These are phyloP conservation scores for Blepharisma japonicum DNA, from an alignment of 73 alveolate species.

Conservation along the genomic window DNA sequence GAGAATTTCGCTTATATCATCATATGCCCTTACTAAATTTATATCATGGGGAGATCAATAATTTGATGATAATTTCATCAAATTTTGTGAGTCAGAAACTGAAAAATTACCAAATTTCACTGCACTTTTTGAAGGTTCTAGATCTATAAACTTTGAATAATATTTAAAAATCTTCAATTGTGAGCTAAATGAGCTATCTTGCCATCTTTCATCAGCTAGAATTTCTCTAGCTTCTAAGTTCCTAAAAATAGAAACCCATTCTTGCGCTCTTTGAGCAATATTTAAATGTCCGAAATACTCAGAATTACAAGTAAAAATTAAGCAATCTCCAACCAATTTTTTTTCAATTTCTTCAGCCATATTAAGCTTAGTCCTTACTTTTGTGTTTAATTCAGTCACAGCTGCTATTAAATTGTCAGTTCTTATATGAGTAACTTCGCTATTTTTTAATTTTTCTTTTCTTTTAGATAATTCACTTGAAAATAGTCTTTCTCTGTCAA, in stretches of 20 bases:
- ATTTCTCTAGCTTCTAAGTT: constrained; percentile 12
- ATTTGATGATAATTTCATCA: neutral
- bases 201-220: neutral
- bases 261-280: constrained; percentile 23
- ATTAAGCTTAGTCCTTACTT: neutral
- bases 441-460: neutral
- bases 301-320: neutral
- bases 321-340: constrained; percentile 11
- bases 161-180: neutral
- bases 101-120: neutral
- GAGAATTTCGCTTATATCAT: neutral
- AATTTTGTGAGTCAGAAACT: neutral
- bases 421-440: constrained; percentile 22
- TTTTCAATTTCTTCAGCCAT: neutral
- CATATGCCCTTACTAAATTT: no score
- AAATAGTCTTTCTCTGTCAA: constrained; percentile 10
- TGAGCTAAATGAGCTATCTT: neutral
- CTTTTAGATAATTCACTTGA: neutral
- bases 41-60: neutral
- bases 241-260: neutral
- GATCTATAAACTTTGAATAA: no score
- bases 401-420: constrained; percentile 18
- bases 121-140: no score
- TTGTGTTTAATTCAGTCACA: neutral
- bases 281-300: neutral